Base-by-base conservation (phyloP, 768 basidiomycete genomes). In the Leccinum incarnatum region DNA sequence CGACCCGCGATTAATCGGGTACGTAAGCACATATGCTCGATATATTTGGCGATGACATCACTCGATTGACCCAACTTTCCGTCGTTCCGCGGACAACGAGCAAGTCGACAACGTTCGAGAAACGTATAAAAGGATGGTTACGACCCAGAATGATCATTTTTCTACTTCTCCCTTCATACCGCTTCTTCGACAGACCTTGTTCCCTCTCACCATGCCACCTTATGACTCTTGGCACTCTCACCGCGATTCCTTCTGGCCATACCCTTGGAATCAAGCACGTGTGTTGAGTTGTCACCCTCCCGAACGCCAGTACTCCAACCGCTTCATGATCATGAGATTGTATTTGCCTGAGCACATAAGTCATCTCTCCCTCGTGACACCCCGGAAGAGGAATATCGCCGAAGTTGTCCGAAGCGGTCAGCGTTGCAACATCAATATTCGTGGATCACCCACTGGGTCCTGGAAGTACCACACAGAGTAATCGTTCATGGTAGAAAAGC, bases 31-130 rank as follows among this genome's bases (percentile, higher is more conserved):
- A 45, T 45, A 45, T 45, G 19, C 9, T 45, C 40, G 42, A 45
- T 27, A 21, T 32, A 21, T 27, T 19, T 56, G n/a, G 34, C 34
- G 25, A 53, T 56, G 55, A 56, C 55, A 56, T 51, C 53, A 54
- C 29, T 27, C 48, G 14, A 25, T 15, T 25, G 48, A n/a, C 29
- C 29, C 0, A n/a, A 23, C 21, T 23, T 15, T 17, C 15, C 15
- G 36, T 37, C 36, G 32, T 34, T 5, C 34, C 34, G 34, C 12
- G 12, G 34, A 34, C 34, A 34, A 34, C 34, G 34, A 34, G 34
- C 34, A 34, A 34, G 34, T 34, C 34, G 10, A 34, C 34, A 37
- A 17, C 4, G 42, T 19, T 45, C n/a, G 42, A 45, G 19, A 47
- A 47, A 25, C 46, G 40, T 42, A 42, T 42, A 42, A 42, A 42